Conservation (phyloP, 495 filamentous ascomycete genomes). For the Pseudevernia furfuracea region DNA sequence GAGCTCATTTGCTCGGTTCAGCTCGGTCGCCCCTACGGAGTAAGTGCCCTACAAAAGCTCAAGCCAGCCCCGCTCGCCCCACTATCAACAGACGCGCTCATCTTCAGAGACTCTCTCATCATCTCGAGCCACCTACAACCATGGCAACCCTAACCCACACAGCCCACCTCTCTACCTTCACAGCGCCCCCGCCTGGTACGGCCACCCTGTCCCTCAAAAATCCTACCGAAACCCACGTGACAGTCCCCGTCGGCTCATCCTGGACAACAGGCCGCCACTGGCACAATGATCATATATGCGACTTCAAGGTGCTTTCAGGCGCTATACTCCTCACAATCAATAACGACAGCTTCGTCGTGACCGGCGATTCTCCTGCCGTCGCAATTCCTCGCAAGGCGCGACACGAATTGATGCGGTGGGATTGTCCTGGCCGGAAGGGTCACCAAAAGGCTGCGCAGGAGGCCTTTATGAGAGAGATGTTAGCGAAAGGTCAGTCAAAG, state of each 20-base stretch:
- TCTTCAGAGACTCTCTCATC: not conserved
- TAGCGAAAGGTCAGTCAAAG: not conserved
- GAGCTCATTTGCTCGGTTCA: not conserved
- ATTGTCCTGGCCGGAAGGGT: not conserved
- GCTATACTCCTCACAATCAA: not conserved
- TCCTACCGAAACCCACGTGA: not conserved
- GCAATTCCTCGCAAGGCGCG: not conserved
- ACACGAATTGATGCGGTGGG: not conserved
- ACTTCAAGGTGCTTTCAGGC: not conserved
- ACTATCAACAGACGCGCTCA: not conserved
- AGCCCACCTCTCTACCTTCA: not conserved
- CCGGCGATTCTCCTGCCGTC: not conserved
- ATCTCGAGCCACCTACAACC: not conserved
- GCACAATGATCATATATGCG: not conserved
- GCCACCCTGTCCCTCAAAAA: not conserved
- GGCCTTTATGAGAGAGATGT: not conserved
- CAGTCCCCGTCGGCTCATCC: not conserved
- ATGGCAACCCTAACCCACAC: not conserved
- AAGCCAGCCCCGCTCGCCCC: not conserved
- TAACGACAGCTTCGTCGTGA: not conserved
- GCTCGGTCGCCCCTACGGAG: not conserved
- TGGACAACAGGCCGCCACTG: not conserved
- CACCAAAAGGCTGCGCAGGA: not conserved
- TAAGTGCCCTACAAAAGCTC: not conserved
- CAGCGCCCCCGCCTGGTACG: not conserved